Evolutionary conservation across 2,329 filamentous ascomycete genomes (phyloP), one percentile per base, ranked within the genome.

Genomic region (Pyricularia sp.): DNA sequence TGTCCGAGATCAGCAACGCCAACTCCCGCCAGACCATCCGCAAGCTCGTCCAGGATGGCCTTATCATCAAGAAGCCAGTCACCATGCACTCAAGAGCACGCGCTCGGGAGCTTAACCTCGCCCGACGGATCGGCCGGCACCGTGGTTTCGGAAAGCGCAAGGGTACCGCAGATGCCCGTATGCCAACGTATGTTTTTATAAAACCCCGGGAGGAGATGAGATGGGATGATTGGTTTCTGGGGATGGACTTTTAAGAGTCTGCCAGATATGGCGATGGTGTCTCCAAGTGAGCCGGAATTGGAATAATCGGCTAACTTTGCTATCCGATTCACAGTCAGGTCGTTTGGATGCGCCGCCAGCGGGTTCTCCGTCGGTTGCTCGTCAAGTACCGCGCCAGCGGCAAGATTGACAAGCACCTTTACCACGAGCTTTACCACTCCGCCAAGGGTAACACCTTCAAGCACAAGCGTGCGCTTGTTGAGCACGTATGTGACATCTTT

Each of bases 381-480:
- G 94, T 97, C 86, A 97, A 97, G 88, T 99, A 99, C 88, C 94
- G 94, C 82, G 93, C 93, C 81, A 90, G 90, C 77, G 96, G 96
- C 82, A 99, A 99, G 90, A 99, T 99, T 80, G 94, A 99, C 86
- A 99, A 99, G 89, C 94, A 99, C 87, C 92, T 99, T 69, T 99
- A 99, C 88, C 94, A 99, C 88, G 93, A 97, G 85, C 91, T 99
- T 73, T 99, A 99, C 88, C 94, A 97, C 83, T 85, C 96, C 79
- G 94, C 90, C 89, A 99, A 99, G 93, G 96, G 94, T 96, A 99
- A 99, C 89, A 93, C 94, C 81, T 99, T 99, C 90, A 99, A 99
- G 93, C 94, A 99, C 91, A 99, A 97, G 93, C 90, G 94, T 83
- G 94, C 93, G 78, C 89, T 99, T 76, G 92, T 99, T 79, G 94